Evolutionary conservation across 2,329 filamentous ascomycete species (phyloP), one percentile per base, ranked within the genome.

Genomic region (Nigrograna mackinnonii): DNA sequence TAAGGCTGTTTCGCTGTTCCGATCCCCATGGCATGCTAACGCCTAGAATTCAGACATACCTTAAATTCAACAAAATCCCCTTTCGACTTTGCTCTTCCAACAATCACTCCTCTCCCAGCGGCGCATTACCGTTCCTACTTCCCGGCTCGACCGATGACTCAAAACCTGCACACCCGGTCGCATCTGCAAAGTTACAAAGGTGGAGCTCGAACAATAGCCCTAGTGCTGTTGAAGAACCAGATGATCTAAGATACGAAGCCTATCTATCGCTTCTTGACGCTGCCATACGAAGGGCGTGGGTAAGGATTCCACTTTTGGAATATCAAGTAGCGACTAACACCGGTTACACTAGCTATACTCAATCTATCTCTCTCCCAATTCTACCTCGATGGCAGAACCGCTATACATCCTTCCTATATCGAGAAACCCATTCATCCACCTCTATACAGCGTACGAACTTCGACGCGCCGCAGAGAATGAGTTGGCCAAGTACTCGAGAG

Each of bases 41-140:
- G 3, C 14, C 34, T 17, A 20, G 22, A 24, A 45, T 39, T n/a
- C 47, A 95, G 90, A 85, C 91, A 21, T 94, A 90, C 68, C 79
- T 99, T 48, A 88, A 83, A 57, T 89, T 96, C 57, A 79, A 84
- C 37, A 79, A 79, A 30, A 76, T 96, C 44, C 70, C 82, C 4
- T 86, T 91, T 66, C 75, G 75, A 39, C 74, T 86, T 38, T 74
- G 83, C 5, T 72, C 89, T 4, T 95, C 91, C 4, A 95, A 83
- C 56, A 97, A 97, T 68, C 94, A 97, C 74, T 91, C 92, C 38
- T 96, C 91, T 2, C 92, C 92, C 0, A 86, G 85, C 17, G 91
- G 92, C 44, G 79, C 85, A n/a, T 79, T 97, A 12, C 94, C 94
- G 0, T 97, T 95, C 70, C 79, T 99, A 32, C 78, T 92, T 6